A percentile compares a stretch with the other conserved stretches of the same genome.
phyloP scores from a whole-genome alignment of 441 rosid species.

The Bocquillonia castaneifolia region DNA sequence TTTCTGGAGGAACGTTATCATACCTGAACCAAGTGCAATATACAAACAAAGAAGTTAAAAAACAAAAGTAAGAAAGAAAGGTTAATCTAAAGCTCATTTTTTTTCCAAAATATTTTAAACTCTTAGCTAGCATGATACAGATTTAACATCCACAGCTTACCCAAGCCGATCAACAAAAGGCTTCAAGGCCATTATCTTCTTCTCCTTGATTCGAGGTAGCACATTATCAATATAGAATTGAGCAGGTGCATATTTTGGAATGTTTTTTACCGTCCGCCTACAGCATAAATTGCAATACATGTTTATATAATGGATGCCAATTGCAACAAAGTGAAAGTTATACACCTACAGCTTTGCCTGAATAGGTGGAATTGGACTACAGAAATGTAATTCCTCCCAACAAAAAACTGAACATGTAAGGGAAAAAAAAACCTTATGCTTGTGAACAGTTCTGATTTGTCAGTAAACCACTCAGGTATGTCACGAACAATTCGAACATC shows the following conservation, averaged over 20 bases:
- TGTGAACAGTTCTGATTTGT: conserved; percentile 79
- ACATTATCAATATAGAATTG: conserved; percentile 95
- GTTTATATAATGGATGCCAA: conserved; percentile 13
- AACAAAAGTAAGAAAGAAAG: background rate
- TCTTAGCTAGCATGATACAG: conserved; percentile 3
- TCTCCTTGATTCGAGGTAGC: conserved; percentile 91
- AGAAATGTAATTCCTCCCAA: background rate
- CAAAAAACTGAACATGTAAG: conserved; percentile 2
- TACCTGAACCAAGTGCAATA: conserved; percentile 48
- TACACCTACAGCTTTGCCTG: background rate
- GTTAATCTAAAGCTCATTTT: conserved; percentile 12
- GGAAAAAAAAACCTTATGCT: conserved; percentile 75
- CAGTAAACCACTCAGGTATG: conserved; percentile 95
- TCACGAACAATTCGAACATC: conserved; percentile 88
- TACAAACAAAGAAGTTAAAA: conserved; percentile 15
- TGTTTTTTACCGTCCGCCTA: conserved; percentile 96
- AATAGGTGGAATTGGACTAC: background rate
- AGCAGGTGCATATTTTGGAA: conserved; percentile 96
- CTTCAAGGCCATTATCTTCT: conserved; percentile 95
- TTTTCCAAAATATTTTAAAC: conserved; percentile 12
- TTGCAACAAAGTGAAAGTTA: conserved; percentile 1
- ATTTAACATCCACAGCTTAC: conserved; percentile 38
- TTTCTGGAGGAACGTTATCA: conserved; percentile 93
- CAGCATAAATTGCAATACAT: conserved; percentile 21
- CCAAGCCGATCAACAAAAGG: conserved; percentile 99